Conservation (phyloP, 768 basidiomycete species). For the Agrocybe chaxingu region DNA sequence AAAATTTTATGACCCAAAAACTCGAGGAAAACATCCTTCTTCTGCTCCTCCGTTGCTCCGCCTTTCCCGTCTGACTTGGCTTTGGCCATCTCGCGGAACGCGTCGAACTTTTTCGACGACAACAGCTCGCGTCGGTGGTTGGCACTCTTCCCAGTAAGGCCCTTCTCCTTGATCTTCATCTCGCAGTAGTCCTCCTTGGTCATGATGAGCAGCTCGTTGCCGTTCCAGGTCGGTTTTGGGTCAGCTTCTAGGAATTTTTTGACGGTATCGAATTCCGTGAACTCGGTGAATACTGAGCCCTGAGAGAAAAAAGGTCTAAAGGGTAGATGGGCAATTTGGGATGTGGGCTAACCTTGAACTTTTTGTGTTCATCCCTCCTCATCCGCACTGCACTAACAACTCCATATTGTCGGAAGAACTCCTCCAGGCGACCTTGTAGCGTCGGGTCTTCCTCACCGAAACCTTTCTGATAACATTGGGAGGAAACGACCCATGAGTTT, state of each 20-base stretch:
- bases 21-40: conserved; percentile 65
- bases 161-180: conserved; percentile 96
- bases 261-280: conserved; percentile 63
- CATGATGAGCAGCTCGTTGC: conserved; percentile 76
- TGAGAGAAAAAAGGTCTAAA: conserved; percentile 22
- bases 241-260: conserved; percentile 78
- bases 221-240: conserved; percentile 80
- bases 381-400: conserved; percentile 80
- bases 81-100: conserved; percentile 64
- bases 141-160: conserved; percentile 72
- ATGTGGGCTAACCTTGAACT: conserved; percentile 69
- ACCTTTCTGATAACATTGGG: conserved; percentile 65
- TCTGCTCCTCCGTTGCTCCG: conserved; percentile 20
- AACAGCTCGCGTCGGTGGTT: conserved; percentile 54
- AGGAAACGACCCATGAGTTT: not conserved
- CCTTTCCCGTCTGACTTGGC: conserved; percentile 31
- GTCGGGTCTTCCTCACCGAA: conserved; percentile 66
- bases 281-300: conserved; percentile 95
- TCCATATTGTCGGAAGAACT: conserved; percentile 78
- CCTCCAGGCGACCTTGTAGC: conserved; percentile 72
- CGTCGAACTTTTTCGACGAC: conserved; percentile 58
- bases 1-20: conserved; percentile 71
- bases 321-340: not conserved
- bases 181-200: conserved; percentile 90
- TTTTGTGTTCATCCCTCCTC: conserved; percentile 79